Percentiles rank a stretch among this genome's conserved stretches.
phyloP scores from a whole-genome alignment of 202 grass and related monocot species.

The Brachypodium distachyon region DNA sequence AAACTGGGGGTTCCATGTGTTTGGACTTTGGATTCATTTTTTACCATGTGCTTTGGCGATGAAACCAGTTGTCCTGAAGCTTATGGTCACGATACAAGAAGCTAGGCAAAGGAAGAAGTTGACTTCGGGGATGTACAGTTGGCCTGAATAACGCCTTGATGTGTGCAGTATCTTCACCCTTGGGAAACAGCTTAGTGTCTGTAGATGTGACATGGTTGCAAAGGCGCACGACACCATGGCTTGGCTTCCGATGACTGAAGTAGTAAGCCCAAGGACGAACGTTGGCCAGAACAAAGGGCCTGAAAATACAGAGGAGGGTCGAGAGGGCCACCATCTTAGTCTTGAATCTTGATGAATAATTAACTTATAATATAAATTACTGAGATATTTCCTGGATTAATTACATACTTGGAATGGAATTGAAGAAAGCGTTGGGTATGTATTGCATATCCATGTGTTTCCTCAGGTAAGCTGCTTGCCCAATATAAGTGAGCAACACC shows the following conservation, averaged over 20 bases:
- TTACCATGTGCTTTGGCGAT: slow-evolving; percentile 53
- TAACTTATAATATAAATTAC: background rate
- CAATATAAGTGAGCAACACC: slow-evolving; percentile 35
- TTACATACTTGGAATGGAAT: slow-evolving; percentile 45
- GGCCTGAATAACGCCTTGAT: slow-evolving; percentile 39
- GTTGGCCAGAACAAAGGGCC: slow-evolving; percentile 47
- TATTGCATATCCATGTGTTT: background rate
- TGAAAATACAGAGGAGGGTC: background rate
- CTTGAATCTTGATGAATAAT: background rate
- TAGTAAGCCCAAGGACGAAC: slow-evolving; percentile 28
- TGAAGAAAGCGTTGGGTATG: slow-evolving; percentile 36
- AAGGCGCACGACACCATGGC: slow-evolving; percentile 55
- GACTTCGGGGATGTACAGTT: slow-evolving; percentile 47
- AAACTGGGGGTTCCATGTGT: no score
- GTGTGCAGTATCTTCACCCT: slow-evolving; percentile 47
- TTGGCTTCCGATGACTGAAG: slow-evolving; percentile 47
- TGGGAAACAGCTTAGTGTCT: slow-evolving; percentile 43
- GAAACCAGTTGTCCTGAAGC: slow-evolving; percentile 36
- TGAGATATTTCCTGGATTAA: background rate
- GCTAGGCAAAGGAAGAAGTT: slow-evolving; percentile 40
- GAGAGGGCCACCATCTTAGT: no score
- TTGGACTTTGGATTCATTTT: background rate
- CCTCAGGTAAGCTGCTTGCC: slow-evolving; percentile 48
- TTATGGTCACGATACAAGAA: slow-evolving; percentile 17
- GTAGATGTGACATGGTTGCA: slow-evolving; percentile 47